These are phyloP conservation scores for Vicia sativa DNA, from an alignment of 306 rosid species.

Conservation along the genomic window DNA sequence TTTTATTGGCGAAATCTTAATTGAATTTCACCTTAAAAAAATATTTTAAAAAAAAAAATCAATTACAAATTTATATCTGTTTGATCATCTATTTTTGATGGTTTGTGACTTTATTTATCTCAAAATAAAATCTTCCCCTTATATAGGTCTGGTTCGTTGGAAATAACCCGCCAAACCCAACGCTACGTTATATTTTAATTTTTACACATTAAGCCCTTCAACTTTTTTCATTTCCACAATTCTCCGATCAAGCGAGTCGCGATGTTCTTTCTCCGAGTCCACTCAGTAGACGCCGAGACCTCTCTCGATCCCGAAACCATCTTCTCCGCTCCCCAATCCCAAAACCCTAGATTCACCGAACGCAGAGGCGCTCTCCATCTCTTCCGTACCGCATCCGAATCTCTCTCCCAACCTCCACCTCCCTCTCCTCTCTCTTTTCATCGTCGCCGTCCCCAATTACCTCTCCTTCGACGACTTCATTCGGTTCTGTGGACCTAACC, in stretches of 20 bases:
- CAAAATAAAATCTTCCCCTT: too few species aligned
- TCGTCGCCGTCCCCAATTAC: constrained; percentile 86
- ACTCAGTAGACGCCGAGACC: constrained; percentile 77
- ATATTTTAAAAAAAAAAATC: too few species aligned
- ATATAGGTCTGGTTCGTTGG: background rate
- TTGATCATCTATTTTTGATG: too few species aligned
- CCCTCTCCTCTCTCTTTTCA: constrained; percentile 67
- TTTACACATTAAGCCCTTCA: constrained; percentile 40
- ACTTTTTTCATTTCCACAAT: constrained; percentile 11
- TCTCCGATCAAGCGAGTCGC: constrained; percentile 17
- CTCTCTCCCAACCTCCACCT: constrained; percentile 63
- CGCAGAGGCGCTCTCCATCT: constrained; percentile 77
- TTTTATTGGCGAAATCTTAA: too few species aligned
- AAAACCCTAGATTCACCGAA: constrained; percentile 57
- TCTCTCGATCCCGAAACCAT: constrained; percentile 48
- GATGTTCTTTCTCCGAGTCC: constrained; percentile 88
- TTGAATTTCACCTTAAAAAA: too few species aligned
- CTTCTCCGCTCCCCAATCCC: constrained; percentile 40
- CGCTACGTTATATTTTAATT: background rate
- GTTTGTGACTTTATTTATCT: too few species aligned
- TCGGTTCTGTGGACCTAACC: constrained; percentile 67
- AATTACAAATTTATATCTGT: too few species aligned
- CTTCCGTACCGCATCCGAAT: constrained; percentile 61
- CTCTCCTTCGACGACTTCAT: constrained; percentile 77
- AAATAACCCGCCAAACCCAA: constrained; percentile 10